phyloP scores from a whole-genome alignment of 768 basidiomycete genomes.

The Lanmaoa pseudosensibilis region DNA sequence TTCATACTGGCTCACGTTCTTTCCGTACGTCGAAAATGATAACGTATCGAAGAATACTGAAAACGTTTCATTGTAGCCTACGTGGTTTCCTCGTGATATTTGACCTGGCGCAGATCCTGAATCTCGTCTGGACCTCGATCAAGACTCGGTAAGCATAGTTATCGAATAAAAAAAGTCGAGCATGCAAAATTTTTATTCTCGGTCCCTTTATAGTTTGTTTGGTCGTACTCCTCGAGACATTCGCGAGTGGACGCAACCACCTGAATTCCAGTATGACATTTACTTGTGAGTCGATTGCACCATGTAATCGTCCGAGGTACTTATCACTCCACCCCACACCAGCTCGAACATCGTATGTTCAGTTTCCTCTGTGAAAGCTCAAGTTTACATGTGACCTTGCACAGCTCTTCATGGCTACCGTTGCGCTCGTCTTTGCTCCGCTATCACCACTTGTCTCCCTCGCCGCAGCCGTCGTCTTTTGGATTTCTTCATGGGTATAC shows the following conservation, averaged over 20 bases:
- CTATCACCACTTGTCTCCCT: constrained; percentile 87
- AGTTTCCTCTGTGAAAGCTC: neutral
- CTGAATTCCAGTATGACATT: constrained; percentile 83
- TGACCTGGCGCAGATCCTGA: constrained; percentile 93
- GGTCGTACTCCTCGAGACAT: constrained; percentile 90
- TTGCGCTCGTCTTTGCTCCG: constrained; percentile 92
- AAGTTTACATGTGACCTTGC: constrained; percentile 7
- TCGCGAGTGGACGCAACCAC: constrained; percentile 86
- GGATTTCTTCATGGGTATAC: constrained; percentile 84
- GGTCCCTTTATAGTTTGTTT: constrained; percentile 50
- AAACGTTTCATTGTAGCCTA: constrained; percentile 48
- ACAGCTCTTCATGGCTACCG: constrained; percentile 87
- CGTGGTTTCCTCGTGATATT: constrained; percentile 95
- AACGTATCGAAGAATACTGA: constrained; percentile 5
- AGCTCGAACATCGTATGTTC: constrained; percentile 58
- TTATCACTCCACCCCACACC: constrained; percentile 6
- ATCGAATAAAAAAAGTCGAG: neutral
- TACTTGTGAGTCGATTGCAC: constrained; percentile 61
- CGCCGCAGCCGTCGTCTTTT: constrained; percentile 82
- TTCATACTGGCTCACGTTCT: constrained; percentile 91
- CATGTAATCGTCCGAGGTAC: neutral
- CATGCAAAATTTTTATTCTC: constrained; percentile 1
- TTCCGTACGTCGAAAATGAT: constrained; percentile 62
- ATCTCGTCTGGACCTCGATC: constrained; percentile 82
- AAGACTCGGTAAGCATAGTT: constrained; percentile 62